A percentile compares a stretch with the other conserved stretches of the same genome.
Conservation (phyloP, 805 yeast genomes). For the Teunomyces cretensis region DNA sequence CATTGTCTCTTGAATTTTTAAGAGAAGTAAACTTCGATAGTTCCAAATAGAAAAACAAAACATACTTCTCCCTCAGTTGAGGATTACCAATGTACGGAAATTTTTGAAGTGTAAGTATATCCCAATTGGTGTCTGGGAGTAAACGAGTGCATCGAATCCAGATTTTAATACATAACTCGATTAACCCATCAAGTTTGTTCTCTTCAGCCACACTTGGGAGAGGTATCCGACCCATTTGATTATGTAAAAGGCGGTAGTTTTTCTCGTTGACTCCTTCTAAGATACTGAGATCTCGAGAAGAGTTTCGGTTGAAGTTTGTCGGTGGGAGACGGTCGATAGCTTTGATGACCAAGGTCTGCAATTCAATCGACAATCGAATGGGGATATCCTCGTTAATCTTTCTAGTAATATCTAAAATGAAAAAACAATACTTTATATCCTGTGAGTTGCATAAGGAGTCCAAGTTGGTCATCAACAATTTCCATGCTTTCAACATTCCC, state of each 20-base stretch:
- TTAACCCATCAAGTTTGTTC: constrained; percentile 14
- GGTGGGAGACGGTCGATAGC: background rate
- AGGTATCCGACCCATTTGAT: constrained; percentile 38
- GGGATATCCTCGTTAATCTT: constrained; percentile 3
- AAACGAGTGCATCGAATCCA: constrained; percentile 28
- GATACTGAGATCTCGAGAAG: background rate
- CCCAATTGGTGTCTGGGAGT: constrained; percentile 30
- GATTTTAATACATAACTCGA: constrained; percentile 27
- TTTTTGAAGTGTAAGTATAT: constrained; percentile 33
- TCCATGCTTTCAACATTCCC: constrained; percentile 18
- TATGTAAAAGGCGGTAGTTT: constrained; percentile 16
- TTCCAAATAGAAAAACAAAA: constrained; percentile 25
- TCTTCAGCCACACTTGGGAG: constrained; percentile 23
- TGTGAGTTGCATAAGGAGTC: background rate
- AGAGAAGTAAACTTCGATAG: constrained; percentile 21
- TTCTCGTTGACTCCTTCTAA: constrained; percentile 6
- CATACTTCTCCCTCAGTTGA: constrained; percentile 34
- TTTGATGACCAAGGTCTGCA: constrained; percentile 4
- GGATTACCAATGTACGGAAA: constrained; percentile 41
- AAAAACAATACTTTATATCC: constrained; percentile 1
- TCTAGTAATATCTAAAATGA: constrained; percentile 6
- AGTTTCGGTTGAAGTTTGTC: background rate
- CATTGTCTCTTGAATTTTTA: constrained; percentile 20
- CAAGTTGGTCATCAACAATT: constrained; percentile 10
- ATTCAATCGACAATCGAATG: constrained; percentile 4